Base-by-base conservation (phyloP, 2,329 filamentous ascomycete species). In the Canariomyces notabilis region DNA sequence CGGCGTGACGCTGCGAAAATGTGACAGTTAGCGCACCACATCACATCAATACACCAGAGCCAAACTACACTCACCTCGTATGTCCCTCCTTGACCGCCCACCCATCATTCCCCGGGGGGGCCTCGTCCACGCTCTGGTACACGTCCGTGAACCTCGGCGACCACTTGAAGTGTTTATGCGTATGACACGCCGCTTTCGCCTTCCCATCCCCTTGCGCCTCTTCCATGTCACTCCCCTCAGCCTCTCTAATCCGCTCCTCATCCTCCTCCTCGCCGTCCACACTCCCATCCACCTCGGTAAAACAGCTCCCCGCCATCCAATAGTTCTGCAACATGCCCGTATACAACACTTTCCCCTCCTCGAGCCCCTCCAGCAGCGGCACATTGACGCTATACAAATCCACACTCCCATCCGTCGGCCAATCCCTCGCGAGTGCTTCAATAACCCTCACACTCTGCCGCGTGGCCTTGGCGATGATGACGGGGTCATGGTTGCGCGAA, bases 311-410 rank as follows among this genome's bases (percentile, higher is more conserved):
- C n/a, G 77, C 75, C 16, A 73, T 74, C 93, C 93, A 98, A 61
- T 85, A 83, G 65, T 97, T 98, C 68, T 95, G 88, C 59, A 97
- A 69, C 76, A 96, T 85, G 51, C 80, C 72, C 2, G 93, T 91
- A 70, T 83, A 95, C n/a, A 93, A 60, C 4, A 90, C 81, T 67
- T 87, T 89, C 44, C 77, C 75, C 15, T 70, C 63, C 56, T 83
- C 83, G 1, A 96, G 80, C 6, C 82, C 84, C 49, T 87, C 83
- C 12, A 93, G 76, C 9, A 97, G 72, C 16, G 93, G 91, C 7
- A 97, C 85, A 61, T 97, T 97, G 57, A 97, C 82, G 38, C 79
- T 86, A 66, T 95, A 97, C n/a, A 97, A 69, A 61, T 95, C 88
- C 5, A 87, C 82, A 49, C 75, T 76, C 23, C 72, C 66, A 42